These are phyloP conservation scores for Pyrenula aspistea DNA, from an alignment of 495 filamentous ascomycete genomes.

Conservation along the genomic window DNA sequence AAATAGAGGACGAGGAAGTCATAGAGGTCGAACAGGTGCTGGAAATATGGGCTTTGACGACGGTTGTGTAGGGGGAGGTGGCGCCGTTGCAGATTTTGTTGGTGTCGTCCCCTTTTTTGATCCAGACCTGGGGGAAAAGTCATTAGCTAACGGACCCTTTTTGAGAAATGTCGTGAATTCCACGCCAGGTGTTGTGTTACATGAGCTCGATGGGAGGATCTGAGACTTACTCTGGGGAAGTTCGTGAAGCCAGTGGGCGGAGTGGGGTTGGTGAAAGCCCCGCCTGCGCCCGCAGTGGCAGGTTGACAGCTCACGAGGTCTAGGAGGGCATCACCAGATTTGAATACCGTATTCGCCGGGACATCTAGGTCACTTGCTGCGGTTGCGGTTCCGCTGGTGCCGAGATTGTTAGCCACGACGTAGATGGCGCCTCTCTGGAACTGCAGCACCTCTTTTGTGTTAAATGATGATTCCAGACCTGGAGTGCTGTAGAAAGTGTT, in stretches of 20 bases:
- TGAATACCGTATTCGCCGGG: background rate
- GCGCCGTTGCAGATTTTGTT: background rate
- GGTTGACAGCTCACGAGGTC: background rate
- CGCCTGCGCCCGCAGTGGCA: background rate
- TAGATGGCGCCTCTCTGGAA: background rate
- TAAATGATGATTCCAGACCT: background rate
- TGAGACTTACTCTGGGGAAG: background rate
- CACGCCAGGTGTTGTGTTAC: no score
- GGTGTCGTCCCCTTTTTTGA: background rate
- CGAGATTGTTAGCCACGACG: background rate
- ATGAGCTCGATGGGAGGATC: no score
- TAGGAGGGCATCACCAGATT: background rate
- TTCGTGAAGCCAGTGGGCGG: conserved; percentile 9
- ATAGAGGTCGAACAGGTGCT: no score
- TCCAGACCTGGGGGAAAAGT: background rate
- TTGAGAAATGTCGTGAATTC: no score
- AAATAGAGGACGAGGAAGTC: no score
- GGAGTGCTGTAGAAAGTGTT: background rate
- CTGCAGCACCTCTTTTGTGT: background rate
- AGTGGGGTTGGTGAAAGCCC: background rate
- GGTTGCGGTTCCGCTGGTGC: background rate
- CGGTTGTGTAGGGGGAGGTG: no score
- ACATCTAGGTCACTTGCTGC: background rate
- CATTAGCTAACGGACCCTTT: no score
- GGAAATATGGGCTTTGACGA: no score